Percentiles rank a stretch among this genome's conserved stretches.
Conservation (phyloP, 1,284 basidiomycete species). For the Cerioporus squamosus region DNA sequence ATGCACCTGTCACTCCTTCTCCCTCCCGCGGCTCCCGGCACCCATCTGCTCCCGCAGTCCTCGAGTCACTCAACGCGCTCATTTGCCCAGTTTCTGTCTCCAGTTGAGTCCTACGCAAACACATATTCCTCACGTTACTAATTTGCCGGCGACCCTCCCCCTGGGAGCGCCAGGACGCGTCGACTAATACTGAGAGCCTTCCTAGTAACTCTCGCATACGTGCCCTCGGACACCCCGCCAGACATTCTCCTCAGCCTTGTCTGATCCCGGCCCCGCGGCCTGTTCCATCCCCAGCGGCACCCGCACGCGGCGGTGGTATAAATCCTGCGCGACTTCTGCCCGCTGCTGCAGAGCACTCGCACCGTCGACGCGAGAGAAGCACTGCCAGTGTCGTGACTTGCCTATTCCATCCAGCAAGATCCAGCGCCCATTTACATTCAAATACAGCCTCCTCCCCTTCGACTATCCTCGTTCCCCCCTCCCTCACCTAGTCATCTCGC, state of each 20-base stretch:
- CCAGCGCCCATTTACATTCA: conserved; percentile 4
- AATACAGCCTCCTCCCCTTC: conserved; percentile 1
- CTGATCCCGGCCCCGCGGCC: too few relatives aligned
- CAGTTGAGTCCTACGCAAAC: too few relatives aligned
- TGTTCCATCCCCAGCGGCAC: too few relatives aligned
- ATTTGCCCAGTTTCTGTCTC: too few relatives aligned
- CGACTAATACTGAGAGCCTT: too few relatives aligned
- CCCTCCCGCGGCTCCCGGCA: conserved; percentile 1
- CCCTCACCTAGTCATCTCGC: not conserved
- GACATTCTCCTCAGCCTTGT: too few relatives aligned
- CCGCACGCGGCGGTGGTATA: not conserved
- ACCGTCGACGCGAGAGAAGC: too few relatives aligned
- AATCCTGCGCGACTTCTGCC: not conserved
- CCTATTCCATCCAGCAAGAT: conserved; percentile 7
- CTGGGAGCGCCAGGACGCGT: too few relatives aligned
- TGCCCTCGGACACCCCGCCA: too few relatives aligned
- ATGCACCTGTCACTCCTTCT: not conserved
- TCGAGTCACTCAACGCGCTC: not conserved
- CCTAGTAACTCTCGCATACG: too few relatives aligned
- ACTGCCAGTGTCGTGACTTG: conserved; percentile 1
- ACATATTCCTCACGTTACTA: too few relatives aligned
- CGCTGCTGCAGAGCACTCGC: too few relatives aligned
- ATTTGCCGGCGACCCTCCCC: not conserved
- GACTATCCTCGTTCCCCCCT: not conserved
- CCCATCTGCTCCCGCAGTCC: not conserved